phyloP scores from a whole-genome alignment of 129 eudicot species.

The Pittosporum tobira region DNA sequence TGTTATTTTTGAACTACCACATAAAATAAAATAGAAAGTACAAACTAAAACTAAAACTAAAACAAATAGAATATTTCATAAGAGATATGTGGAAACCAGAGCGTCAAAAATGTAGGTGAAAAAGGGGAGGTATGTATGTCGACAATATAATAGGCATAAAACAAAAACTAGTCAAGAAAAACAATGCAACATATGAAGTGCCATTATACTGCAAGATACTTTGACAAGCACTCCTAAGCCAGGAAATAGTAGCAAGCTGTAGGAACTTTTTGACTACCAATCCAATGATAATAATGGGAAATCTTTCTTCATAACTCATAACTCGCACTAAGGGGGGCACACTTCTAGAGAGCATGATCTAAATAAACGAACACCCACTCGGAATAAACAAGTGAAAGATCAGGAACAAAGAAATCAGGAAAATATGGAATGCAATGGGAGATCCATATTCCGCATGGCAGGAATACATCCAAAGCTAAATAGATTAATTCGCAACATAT shows the following conservation, averaged over 20 bases:
- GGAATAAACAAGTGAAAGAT: background rate
- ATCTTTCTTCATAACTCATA: background rate
- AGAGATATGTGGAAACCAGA: background rate
- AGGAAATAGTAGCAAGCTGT: background rate
- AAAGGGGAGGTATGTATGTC: too few species aligned
- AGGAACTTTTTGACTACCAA: constrained; percentile 1
- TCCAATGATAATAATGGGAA: background rate
- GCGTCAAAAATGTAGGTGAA: too few species aligned
- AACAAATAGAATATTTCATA: too few species aligned
- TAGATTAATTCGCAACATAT: too few species aligned
- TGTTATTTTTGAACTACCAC: background rate
- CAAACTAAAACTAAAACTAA: background rate
- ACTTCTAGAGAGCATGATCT: background rate
- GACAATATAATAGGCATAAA: background rate
- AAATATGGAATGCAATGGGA: background rate
- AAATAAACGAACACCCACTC: background rate
- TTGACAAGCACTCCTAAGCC: background rate
- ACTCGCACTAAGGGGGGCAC: background rate
- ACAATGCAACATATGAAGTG: background rate
- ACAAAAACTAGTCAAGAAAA: background rate
- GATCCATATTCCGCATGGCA: background rate
- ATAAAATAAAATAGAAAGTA: background rate
- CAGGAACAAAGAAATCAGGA: background rate
- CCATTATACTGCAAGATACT: background rate
- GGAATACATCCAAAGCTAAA: background rate